Evolutionary conservation across 768 basidiomycete genomes (phyloP), one percentile per base, ranked within the genome.

Genomic region (Candolleomyces eurysporus): DNA sequence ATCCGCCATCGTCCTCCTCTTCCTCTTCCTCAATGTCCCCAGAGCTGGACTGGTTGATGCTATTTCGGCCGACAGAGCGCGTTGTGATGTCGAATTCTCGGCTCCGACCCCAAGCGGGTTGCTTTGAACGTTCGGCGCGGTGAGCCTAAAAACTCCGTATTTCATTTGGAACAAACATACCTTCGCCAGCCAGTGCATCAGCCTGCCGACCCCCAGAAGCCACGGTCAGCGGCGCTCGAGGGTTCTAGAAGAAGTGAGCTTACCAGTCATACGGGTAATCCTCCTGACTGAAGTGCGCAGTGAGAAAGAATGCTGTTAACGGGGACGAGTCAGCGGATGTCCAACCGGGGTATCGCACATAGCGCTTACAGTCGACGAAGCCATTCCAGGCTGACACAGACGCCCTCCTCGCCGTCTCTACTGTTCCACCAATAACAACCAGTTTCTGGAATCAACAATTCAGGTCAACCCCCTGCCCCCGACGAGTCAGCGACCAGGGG

Each of bases 31-130:
- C 89, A 53, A 92, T 61, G 68, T 93, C 91, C 26, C 92, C 92
- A 7, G 87, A 80, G 0, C 89, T 91, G 40, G 83, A 78, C 65
- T 87, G 82, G 54, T 80, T 86, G 65, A 92, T 76, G 52, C 85
- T 84, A 63, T 81, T 84, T 46, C 89, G 85, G 56, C 84, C 82
- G 17, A 84, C 78, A 6, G 89, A 82, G 52, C 91, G 88, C 14
- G 92, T 94, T 14, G 91, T 93, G 64, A 94, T 93, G 72, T 94
- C 92, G 70, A 94, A 94, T 72, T 94, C 92, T 49, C 92, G 82
- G 72, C 91, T 92, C 51, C 89, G 85, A 7, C 90, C 90, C 91
- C 92, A 94, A 22, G 92, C 89, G 13, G 92, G 92, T 89, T 94
- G 92, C 92, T 94, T 36, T 36, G 36, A 36, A 36, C 36, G 72